Conservation (phyloP, 2,329 filamentous ascomycete species). For the Epichloe bromicola region DNA sequence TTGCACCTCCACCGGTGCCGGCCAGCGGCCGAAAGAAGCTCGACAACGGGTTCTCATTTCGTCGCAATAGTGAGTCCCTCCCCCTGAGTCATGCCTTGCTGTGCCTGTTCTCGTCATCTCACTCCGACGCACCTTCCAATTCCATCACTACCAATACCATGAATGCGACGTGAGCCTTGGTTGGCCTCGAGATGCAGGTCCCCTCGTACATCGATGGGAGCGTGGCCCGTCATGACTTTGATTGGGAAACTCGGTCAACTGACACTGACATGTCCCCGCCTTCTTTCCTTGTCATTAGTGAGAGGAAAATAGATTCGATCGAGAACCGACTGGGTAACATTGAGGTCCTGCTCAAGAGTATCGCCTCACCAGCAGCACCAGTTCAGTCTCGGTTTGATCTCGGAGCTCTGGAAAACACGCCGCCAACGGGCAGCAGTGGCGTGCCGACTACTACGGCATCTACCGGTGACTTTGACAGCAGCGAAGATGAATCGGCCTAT, state of each 20-base stretch:
- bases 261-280: neutral
- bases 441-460: constrained; percentile 15
- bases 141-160: neutral
- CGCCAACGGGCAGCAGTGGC: constrained; percentile 14
- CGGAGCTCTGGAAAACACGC: constrained; percentile 12
- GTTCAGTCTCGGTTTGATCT: constrained; percentile 9
- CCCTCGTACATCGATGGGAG: neutral
- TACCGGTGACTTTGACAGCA: constrained; percentile 23
- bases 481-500: constrained; percentile 28
- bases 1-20: constrained; percentile 41
- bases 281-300: constrained; percentile 20
- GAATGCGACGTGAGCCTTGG: neutral
- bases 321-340: constrained; percentile 32
- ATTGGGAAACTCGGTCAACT: neutral
- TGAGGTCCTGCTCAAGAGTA: constrained; percentile 27
- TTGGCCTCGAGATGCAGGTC: neutral
- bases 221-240: neutral
- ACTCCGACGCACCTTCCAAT: neutral
- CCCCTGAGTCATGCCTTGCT: neutral
- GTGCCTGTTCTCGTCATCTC: neutral
- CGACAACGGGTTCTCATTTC: constrained; percentile 46
- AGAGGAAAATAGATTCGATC: constrained; percentile 39
- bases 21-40: constrained; percentile 40
- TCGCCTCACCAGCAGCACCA: constrained; percentile 17
- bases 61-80: constrained; percentile 40